Evolutionary conservation across 495 filamentous ascomycete species (phyloP), one percentile per base, ranked within the genome.

Genomic region (Hypoxylon subgilvum): DNA sequence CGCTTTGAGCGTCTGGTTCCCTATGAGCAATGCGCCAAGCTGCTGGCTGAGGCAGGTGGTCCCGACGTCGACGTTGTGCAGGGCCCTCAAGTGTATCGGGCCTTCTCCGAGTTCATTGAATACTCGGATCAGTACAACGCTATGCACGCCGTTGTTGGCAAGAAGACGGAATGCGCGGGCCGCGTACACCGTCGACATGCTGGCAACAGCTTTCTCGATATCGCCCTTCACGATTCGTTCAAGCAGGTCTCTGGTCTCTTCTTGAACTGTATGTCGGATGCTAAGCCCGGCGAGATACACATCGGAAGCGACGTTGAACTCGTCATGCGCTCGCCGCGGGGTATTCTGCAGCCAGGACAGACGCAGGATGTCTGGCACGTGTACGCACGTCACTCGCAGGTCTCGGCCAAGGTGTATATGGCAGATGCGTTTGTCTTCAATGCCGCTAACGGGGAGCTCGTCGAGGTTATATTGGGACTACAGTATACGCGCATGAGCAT

Each of bases 361-460:
- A n/a, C n/a, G n/a, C n/a, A n/a, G n/a, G n/a, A n/a, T n/a, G 53
- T 47, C 0, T 84, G 74, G 73, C 59, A 83, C 22, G 72, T 83
- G 0, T 64, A 71, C 19, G 78, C 75, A 0, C 16, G 32, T 3
- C 76, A 80, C 35, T 58, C 72, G 25, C 56, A 40, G 0, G 49
- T 43, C 0, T 70, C 65, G 0, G 72, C 75, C 0, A 65, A 66
- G 12, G 35, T 17, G 3, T 82, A 59, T 52, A 54, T 71, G 1
- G 79, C 64, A 0, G 82, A 84, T 39, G 61, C 81, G 0, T 84
- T 83, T 47, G 66, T 79, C 0, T 84, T 82, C 56, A 72, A 82
- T 47, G 19, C 74, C 0, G 47, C 23, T 0, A 72, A 53, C 6
- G 76, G 78, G 0, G 6, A 34, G 5, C 60, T 84, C 1, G 51